Percentiles rank a stretch among this genome's conserved stretches.
Conservation (phyloP, 306 rosid genomes). For the Cicer yamashitae region DNA sequence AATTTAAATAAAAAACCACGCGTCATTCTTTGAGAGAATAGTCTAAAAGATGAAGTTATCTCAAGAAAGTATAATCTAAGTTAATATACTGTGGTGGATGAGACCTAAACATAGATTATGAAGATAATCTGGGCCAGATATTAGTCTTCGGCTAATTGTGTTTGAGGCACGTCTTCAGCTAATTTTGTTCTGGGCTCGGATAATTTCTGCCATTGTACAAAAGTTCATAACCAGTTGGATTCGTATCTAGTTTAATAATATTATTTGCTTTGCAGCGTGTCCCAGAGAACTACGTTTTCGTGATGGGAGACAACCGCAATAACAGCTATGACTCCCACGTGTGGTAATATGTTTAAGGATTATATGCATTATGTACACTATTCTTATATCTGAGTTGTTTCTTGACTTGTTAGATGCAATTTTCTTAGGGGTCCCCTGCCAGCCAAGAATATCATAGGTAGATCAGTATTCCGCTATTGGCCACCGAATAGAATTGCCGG, state of each 20-base stretch:
- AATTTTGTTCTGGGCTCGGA: background rate
- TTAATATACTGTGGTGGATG: no score
- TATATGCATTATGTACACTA: conserved; percentile 7
- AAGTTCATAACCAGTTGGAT: background rate
- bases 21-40: background rate
- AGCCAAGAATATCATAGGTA: conserved; percentile 88
- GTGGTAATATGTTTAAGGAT: conserved; percentile 63
- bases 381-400: conserved; percentile 20
- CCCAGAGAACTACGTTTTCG: conserved; percentile 84
- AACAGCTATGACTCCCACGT: conserved; percentile 98
- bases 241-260: conserved; percentile 24
- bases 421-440: conserved; percentile 91
- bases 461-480: conserved; percentile 94
- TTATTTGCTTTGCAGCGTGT: conserved; percentile 65
- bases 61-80: no score
- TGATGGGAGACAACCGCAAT: conserved; percentile 99
- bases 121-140: no score
- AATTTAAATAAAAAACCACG: background rate
- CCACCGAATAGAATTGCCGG: conserved; percentile 85
- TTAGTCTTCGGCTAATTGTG: no score
- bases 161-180: no score
- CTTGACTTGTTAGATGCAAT: conserved; percentile 29
- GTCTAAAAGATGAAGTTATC: no score
- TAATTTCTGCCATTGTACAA: background rate
- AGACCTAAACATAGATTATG: no score